Evolutionary conservation across 1,139 yeast genomes (phyloP).

Genomic region (Zygosaccharomyces pseudobailii): DNA sequence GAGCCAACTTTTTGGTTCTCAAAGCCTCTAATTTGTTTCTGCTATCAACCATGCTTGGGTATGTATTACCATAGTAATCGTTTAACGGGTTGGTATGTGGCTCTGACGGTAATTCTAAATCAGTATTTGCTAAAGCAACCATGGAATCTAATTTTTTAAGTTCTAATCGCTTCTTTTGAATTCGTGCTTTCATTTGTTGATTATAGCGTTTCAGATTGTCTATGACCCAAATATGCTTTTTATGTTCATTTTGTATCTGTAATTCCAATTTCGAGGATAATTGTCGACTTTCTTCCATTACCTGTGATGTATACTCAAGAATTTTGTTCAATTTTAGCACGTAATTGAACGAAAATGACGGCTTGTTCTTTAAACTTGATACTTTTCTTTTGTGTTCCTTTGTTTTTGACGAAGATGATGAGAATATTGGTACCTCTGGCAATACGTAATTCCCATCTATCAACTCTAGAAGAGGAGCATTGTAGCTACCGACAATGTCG

Average conservation of each 20-base stretch:
- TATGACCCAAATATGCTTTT: conserved; percentile 5
- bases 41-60: conserved; percentile 21
- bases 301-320: conserved; percentile 26
- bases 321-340: conserved; percentile 27
- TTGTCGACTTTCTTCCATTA: conserved; percentile 18
- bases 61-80: conserved; percentile 28
- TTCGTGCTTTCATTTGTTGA: conserved; percentile 7
- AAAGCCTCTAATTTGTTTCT: conserved; percentile 16
- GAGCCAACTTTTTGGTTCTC: conserved; percentile 19
- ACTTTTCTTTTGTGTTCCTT: conserved; percentile 1
- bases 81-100: conserved; percentile 9
- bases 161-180: conserved; percentile 8
- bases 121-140: background rate
- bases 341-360: conserved; percentile 25
- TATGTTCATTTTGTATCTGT: conserved; percentile 2
- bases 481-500: conserved; percentile 10
- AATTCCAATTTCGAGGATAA: conserved; percentile 16
- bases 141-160: conserved; percentile 1
- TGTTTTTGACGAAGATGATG: background rate
- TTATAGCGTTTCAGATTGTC: conserved; percentile 6
- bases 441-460: conserved; percentile 23
- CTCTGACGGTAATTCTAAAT: background rate
- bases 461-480: conserved; percentile 17
- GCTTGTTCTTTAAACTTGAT: conserved; percentile 7
- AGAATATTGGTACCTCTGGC: conserved; percentile 1